Conservation (phyloP, 2,329 filamentous ascomycete species). For the Botryotinia convoluta region DNA sequence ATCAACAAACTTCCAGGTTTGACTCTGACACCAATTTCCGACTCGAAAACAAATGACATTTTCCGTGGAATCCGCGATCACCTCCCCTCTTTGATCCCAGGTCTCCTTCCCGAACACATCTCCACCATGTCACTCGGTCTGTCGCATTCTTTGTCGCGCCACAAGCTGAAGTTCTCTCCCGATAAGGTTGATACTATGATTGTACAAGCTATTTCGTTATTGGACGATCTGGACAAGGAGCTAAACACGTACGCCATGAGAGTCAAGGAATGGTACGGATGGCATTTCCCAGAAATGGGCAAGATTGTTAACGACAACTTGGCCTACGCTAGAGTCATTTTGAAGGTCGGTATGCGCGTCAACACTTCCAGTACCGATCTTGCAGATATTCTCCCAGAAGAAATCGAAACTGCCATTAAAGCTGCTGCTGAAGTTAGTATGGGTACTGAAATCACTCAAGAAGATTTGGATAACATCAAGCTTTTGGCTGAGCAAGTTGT, state of each 20-base stretch:
- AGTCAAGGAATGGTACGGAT: constrained; percentile 99
- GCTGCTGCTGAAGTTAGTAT: constrained; percentile 94
- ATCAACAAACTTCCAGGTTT: constrained; percentile 90
- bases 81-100: constrained; percentile 85
- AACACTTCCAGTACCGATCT: constrained; percentile 76
- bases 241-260: constrained; percentile 98
- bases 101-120: constrained; percentile 79
- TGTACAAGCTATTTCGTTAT: constrained; percentile 88
- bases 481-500: constrained; percentile 91
- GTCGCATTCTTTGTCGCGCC: constrained; percentile 91
- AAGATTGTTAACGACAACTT: constrained; percentile 97
- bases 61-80: constrained; percentile 94
- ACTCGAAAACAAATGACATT: constrained; percentile 79
- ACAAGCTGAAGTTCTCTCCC: constrained; percentile 97
- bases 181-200: constrained; percentile 99
- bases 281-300: constrained; percentile 98
- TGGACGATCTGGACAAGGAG: constrained; percentile 98
- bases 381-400: constrained; percentile 88
- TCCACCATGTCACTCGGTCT: constrained; percentile 95
- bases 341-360: constrained; percentile 84
- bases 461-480: constrained; percentile 91
- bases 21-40: constrained; percentile 78
- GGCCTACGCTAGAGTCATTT: constrained; percentile 84
- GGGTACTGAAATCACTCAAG: constrained; percentile 93
- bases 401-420: constrained; percentile 90